phyloP scores from a whole-genome alignment of 2,329 filamentous ascomycete genomes.

The Nemania sp. region DNA sequence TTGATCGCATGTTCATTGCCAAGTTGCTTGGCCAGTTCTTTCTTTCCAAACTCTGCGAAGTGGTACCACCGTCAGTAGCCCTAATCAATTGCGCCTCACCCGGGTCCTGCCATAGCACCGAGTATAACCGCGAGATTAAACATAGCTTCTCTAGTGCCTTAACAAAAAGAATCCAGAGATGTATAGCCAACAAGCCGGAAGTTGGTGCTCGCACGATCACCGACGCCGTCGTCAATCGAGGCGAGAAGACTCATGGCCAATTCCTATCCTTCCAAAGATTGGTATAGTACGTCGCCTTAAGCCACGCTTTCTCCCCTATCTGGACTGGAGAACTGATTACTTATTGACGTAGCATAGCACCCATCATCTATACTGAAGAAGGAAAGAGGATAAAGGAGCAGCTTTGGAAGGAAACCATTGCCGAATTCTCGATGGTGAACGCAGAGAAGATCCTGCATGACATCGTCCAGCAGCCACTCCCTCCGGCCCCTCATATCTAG shows the following conservation, averaged over 20 bases:
- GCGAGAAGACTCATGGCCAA: background rate
- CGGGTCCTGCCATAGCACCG: background rate
- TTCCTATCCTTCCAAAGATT: background rate
- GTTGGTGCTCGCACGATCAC: background rate
- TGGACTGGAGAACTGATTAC: background rate
- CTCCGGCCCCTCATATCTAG: no score
- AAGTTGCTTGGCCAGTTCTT: background rate
- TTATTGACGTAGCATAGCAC: background rate
- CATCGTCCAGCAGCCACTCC: background rate
- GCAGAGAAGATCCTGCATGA: background rate
- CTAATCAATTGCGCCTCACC: background rate
- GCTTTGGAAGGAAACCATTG: conserved; percentile 10
- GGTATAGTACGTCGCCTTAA: background rate
- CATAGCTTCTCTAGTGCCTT: background rate
- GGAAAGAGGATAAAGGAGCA: background rate
- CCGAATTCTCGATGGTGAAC: conserved; percentile 5
- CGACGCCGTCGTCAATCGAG: background rate
- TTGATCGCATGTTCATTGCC: background rate
- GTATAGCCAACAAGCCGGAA: background rate
- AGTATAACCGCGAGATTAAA: background rate
- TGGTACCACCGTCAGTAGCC: background rate
- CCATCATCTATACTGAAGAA: background rate
- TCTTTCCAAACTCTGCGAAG: background rate
- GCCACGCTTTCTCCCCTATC: background rate
- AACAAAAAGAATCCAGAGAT: background rate